These are phyloP conservation scores for Phytophthora vignae DNA, from an alignment of 352 stramenopile genomes.

Conservation along the genomic window DNA sequence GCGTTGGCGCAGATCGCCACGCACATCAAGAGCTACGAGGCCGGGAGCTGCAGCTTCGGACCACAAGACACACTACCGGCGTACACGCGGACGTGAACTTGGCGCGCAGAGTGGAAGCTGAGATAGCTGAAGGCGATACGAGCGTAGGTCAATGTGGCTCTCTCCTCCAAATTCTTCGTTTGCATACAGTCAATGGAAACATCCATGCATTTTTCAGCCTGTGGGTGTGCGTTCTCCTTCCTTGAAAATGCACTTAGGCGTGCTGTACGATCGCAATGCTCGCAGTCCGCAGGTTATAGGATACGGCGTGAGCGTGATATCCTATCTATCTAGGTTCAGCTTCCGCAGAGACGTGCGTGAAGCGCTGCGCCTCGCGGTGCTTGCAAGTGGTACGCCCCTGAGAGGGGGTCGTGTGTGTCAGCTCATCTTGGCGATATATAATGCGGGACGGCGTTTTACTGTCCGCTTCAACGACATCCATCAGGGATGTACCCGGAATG, in stretches of 20 bases:
- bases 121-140: background rate
- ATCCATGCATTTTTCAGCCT: background rate
- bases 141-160: background rate
- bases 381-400: background rate
- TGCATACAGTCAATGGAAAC: background rate
- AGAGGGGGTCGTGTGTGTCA: background rate
- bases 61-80: conserved; percentile 31
- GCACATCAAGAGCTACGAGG: conserved; percentile 52
- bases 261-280: background rate
- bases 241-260: background rate
- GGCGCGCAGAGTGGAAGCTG: background rate
- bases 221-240: background rate
- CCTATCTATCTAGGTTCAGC: background rate
- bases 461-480: background rate
- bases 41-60: conserved; percentile 40
- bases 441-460: background rate
- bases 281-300: background rate
- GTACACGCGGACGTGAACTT: conserved; percentile 5
- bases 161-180: background rate
- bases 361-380: background rate
- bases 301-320: background rate
- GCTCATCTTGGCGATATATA: background rate
- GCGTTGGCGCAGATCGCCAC: conserved; percentile 52
- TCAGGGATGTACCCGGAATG: background rate
- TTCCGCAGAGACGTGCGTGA: background rate